Conservation (phyloP, 176 grass and related monocot genomes). For the Oryza punctata region DNA sequence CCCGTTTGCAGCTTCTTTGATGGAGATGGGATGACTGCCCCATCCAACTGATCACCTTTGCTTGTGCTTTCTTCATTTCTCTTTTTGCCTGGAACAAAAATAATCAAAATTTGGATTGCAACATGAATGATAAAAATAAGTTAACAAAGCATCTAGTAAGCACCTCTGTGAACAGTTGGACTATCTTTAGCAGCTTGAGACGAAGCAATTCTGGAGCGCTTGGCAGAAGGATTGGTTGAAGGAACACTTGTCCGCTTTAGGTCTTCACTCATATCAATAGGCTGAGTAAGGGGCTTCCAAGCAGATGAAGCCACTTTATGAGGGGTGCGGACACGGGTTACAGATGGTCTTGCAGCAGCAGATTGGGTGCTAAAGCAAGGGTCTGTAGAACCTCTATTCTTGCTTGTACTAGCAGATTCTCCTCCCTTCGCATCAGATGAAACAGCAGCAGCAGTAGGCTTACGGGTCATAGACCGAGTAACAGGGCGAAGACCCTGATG, state of each 20-base stretch:
- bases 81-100: conserved; percentile 38
- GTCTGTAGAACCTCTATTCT: conserved; percentile 16
- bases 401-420: conserved; percentile 36
- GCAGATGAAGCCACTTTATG: conserved; percentile 42
- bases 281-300: conserved; percentile 52
- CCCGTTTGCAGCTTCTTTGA: conserved; percentile 45
- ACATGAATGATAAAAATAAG: conserved; percentile 14
- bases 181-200: conserved; percentile 41
- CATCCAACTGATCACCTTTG: conserved; percentile 31
- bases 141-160: conserved; percentile 10
- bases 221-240: conserved; percentile 50
- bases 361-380: conserved; percentile 40
- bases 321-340: conserved; percentile 41
- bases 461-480: conserved; percentile 55
- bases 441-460: conserved; percentile 11
- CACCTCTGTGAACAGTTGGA: conserved; percentile 28
- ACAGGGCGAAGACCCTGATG: conserved; percentile 45
- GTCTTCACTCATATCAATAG: conserved; percentile 40
- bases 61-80: conserved; percentile 30
- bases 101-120: conserved; percentile 9
- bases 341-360: conserved; percentile 21
- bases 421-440: conserved; percentile 37
- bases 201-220: conserved; percentile 49
- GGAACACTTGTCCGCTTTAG: conserved; percentile 37
- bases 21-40: conserved; percentile 41